Conservation (phyloP, 768 basidiomycete genomes). For the Termitomyces sp. region DNA sequence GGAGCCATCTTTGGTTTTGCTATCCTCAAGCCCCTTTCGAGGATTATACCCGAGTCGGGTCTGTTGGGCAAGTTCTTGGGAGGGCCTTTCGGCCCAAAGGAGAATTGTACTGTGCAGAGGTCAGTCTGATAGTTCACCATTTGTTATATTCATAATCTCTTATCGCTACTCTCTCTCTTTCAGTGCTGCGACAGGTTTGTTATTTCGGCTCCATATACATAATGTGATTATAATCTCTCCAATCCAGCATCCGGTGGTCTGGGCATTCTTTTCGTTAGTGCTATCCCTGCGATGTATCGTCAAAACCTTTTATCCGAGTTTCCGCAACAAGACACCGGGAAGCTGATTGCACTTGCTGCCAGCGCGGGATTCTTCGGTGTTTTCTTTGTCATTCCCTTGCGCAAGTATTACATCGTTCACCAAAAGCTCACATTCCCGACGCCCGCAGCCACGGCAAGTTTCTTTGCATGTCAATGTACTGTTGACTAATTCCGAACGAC, state of each 20-base stretch:
- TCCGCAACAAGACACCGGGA: constrained; percentile 51
- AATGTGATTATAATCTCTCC: constrained; percentile 6
- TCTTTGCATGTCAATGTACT: not conserved
- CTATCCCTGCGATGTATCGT: constrained; percentile 59
- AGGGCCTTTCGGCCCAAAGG: constrained; percentile 61
- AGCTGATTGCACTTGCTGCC: constrained; percentile 50
- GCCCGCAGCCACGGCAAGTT: constrained; percentile 53
- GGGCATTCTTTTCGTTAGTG: constrained; percentile 57
- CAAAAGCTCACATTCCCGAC: constrained; percentile 65
- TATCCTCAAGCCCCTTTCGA: constrained; percentile 55
- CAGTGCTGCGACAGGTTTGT: constrained; percentile 47
- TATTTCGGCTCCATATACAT: constrained; percentile 4
- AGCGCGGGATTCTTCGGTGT: constrained; percentile 59
- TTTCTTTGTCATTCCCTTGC: constrained; percentile 63
- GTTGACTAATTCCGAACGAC: not conserved
- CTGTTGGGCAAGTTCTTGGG: constrained; percentile 42
- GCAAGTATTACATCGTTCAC: constrained; percentile 59
- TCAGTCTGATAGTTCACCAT: constrained; percentile 14
- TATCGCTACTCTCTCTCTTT: constrained; percentile 1
- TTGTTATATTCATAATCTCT: not conserved
- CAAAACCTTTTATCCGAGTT: constrained; percentile 41
- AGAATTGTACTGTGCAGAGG: constrained; percentile 63
- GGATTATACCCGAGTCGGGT: constrained; percentile 42
- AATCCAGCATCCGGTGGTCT: constrained; percentile 48
- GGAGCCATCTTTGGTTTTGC: constrained; percentile 61